phyloP scores from a whole-genome alignment of 139 green algal species.

The Asterochloris erici region DNA sequence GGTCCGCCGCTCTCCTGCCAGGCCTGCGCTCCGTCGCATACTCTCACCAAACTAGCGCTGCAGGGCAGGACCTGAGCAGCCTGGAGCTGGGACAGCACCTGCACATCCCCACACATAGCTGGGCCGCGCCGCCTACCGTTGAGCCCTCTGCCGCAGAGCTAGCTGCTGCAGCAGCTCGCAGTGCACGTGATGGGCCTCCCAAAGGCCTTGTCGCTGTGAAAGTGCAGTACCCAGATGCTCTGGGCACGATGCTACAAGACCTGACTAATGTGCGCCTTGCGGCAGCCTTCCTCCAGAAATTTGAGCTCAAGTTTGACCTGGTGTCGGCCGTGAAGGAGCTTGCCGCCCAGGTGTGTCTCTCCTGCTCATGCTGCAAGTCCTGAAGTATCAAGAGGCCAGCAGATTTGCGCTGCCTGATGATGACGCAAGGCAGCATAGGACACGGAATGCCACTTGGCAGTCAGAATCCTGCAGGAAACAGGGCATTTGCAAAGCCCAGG shows the following conservation, averaged over 20 bases:
- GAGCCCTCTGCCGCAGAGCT: background rate
- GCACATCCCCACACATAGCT: background rate
- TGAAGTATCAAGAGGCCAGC: too few species aligned
- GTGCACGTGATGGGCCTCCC: slow-evolving; percentile 30
- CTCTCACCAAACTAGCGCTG: background rate
- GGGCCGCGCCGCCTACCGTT: too few species aligned
- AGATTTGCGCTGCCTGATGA: too few species aligned
- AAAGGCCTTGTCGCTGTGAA: slow-evolving; percentile 85
- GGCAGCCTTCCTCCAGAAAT: slow-evolving; percentile 76
- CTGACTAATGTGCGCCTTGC: slow-evolving; percentile 73
- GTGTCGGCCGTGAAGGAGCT: slow-evolving; percentile 88
- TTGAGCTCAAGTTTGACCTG: slow-evolving; percentile 90
- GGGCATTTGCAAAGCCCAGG: too few species aligned
- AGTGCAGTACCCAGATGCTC: slow-evolving; percentile 82
- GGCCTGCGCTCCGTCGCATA: background rate
- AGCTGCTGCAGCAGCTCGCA: slow-evolving; percentile 11
- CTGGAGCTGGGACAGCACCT: background rate
- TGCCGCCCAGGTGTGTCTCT: slow-evolving; percentile 50
- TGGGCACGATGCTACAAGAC: slow-evolving; percentile 73
- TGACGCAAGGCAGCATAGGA: too few species aligned
- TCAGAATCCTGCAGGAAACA: too few species aligned
- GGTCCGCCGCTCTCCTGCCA: too few species aligned
- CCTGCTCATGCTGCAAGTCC: background rate
- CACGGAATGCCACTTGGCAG: too few species aligned
- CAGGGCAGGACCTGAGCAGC: background rate